Evolutionary conservation across 371 early-diverging fungal species (phyloP).

Genomic region (Mortierella sp.): DNA sequence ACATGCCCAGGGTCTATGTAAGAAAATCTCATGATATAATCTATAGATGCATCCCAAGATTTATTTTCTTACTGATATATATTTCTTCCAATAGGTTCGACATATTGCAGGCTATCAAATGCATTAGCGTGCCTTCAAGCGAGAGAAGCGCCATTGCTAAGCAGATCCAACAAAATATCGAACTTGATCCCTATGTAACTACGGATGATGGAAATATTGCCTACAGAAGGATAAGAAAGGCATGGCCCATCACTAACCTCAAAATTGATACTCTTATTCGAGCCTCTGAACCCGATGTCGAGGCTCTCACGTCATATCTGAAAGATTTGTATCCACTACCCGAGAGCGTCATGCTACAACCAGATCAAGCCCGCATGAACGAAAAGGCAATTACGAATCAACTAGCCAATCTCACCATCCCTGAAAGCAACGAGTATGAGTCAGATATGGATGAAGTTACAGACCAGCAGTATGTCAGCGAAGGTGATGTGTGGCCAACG

Average conservation of each 20-base stretch:
- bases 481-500: constrained; percentile 29
- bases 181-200: constrained; percentile 14
- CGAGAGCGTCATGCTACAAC: background rate
- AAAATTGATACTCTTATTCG: constrained; percentile 12
- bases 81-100: constrained; percentile 10
- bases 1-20: constrained; percentile 20
- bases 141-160: constrained; percentile 16
- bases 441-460: background rate
- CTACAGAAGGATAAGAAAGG: constrained; percentile 7
- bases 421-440: background rate
- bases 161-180: constrained; percentile 13
- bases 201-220: background rate
- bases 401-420: constrained; percentile 14
- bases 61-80: background rate
- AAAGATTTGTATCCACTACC: constrained; percentile 31
- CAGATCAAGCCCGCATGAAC: background rate
- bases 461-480: background rate
- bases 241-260: constrained; percentile 3
- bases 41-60: background rate
- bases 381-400: constrained; percentile 3
- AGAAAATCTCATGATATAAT: background rate
- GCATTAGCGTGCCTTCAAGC: constrained; percentile 1
- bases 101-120: constrained; percentile 12
- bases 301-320: constrained; percentile 8
- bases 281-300: constrained; percentile 6